Evolutionary conservation across 116 monocot species (phyloP).

Genomic region (Cymodocea nodosa): DNA sequence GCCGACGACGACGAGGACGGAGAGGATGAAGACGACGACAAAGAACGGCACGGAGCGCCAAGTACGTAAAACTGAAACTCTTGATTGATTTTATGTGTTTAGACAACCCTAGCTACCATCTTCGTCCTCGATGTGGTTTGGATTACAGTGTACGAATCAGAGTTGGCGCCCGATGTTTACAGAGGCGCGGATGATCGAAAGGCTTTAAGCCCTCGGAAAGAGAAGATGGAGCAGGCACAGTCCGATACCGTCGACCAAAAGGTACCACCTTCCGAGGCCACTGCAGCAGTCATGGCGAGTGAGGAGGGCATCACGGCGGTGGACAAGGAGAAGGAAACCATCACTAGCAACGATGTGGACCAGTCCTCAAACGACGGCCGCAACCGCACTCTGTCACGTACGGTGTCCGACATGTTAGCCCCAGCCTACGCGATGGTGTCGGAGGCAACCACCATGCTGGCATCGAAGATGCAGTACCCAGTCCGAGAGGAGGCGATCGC

Average conservation of each 20-base stretch:
- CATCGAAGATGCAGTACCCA: slow-evolving; percentile 25
- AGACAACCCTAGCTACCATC: background rate
- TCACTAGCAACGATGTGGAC: background rate
- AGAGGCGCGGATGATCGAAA: slow-evolving; percentile 4
- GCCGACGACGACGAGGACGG: slow-evolving; percentile 8
- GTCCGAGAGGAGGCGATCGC: slow-evolving; percentile 1
- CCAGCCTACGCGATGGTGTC: slow-evolving; percentile 27
- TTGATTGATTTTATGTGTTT: background rate
- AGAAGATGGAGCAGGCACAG: background rate
- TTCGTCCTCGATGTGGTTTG: background rate
- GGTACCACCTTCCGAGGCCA: background rate
- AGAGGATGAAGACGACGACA: slow-evolving; percentile 17
- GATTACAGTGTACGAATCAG: slow-evolving; percentile 38
- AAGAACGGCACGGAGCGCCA: slow-evolving; percentile 32
- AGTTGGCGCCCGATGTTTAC: slow-evolving; percentile 20
- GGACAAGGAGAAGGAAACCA: slow-evolving; percentile 1
- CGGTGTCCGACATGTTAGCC: slow-evolving; percentile 22
- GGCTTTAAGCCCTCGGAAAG: background rate
- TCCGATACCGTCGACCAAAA: background rate
- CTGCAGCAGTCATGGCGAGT: no score
- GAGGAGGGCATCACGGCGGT: no score
- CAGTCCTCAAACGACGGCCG: background rate
- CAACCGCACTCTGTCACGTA: slow-evolving; percentile 14
- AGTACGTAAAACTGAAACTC: slow-evolving; percentile 11
- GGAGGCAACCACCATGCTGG: slow-evolving; percentile 19